Conservation (phyloP, 1,284 basidiomycete species). For the Apiotrichum porosum region DNA sequence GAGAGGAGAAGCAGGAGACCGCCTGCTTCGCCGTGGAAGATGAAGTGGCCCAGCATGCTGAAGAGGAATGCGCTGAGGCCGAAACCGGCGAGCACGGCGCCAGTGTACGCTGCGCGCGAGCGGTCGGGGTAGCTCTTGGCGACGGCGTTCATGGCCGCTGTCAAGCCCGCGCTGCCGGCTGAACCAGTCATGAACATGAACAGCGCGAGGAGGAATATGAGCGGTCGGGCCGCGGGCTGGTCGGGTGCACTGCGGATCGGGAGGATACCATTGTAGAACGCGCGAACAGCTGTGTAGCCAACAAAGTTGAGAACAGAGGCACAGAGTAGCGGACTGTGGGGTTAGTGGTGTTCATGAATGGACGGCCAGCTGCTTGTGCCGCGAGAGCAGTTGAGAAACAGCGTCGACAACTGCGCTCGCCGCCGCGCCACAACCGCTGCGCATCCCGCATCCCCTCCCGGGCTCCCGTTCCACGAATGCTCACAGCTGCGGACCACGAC, state of each 20-base stretch:
- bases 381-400: no score
- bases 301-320: slow-evolving; percentile 56
- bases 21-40: slow-evolving; percentile 67
- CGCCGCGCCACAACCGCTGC: neutral
- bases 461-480: slow-evolving; percentile 12
- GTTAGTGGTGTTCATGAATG: neutral
- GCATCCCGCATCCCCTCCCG: neutral
- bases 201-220: slow-evolving; percentile 31
- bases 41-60: slow-evolving; percentile 59
- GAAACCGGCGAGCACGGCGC: slow-evolving; percentile 72
- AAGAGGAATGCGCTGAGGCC: slow-evolving; percentile 78
- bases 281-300: slow-evolving; percentile 64
- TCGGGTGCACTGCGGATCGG: slow-evolving; percentile 18
- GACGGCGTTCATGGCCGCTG: slow-evolving; percentile 44
- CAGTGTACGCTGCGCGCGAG: slow-evolving; percentile 62
- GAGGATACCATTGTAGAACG: slow-evolving; percentile 55
- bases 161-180: slow-evolving; percentile 44
- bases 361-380: neutral
- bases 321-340: slow-evolving; percentile 31
- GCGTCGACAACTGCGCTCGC: no score
- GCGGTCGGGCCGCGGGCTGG: slow-evolving; percentile 15
- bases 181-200: slow-evolving; percentile 44
- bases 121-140: slow-evolving; percentile 47
- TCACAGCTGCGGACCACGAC: slow-evolving; percentile 57
- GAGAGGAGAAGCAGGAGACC: slow-evolving; percentile 65